A percentile compares a stretch with the other conserved stretches of the same genome.
Conservation (phyloP, 2,329 filamentous ascomycete genomes). For the Diaporthe citrichinensis region DNA sequence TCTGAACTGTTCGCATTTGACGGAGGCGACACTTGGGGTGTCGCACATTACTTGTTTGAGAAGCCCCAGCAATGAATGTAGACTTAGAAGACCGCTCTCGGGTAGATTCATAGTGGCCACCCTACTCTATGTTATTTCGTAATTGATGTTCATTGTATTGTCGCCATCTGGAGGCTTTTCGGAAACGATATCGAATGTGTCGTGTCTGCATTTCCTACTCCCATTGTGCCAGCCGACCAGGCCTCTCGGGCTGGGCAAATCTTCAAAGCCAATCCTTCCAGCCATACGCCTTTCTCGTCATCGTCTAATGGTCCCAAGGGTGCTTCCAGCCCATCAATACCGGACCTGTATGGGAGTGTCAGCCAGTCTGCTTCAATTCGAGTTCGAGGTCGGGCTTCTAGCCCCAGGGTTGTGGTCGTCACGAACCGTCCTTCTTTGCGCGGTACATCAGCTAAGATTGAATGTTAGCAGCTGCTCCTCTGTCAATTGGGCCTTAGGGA, state of each 20-base stretch:
- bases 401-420: neutral
- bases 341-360: conserved; percentile 63
- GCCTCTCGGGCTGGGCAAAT: neutral
- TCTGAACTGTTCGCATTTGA: conserved; percentile 73
- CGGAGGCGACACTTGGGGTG: conserved; percentile 77
- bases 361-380: neutral
- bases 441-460: conserved; percentile 90
- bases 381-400: neutral
- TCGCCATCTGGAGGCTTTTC: neutral
- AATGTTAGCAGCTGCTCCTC: conserved; percentile 43
- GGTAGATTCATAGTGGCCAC: conserved; percentile 16
- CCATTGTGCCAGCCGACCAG: neutral
- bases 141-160: conserved; percentile 1
- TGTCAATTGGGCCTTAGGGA: neutral
- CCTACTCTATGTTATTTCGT: neutral
- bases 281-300: neutral
- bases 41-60: conserved; percentile 76
- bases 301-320: conserved; percentile 87
- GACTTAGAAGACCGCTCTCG: neutral
- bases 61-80: conserved; percentile 57
- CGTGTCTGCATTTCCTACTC: conserved; percentile 14
- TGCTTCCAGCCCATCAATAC: conserved; percentile 94
- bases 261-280: conserved; percentile 32
- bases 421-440: conserved; percentile 90
- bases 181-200: conserved; percentile 1